A percentile compares a stretch with the other conserved stretches of the same genome.
These are phyloP conservation scores for Globisporangium nagaii DNA, from an alignment of 352 stramenopile genomes.

Conservation along the genomic window DNA sequence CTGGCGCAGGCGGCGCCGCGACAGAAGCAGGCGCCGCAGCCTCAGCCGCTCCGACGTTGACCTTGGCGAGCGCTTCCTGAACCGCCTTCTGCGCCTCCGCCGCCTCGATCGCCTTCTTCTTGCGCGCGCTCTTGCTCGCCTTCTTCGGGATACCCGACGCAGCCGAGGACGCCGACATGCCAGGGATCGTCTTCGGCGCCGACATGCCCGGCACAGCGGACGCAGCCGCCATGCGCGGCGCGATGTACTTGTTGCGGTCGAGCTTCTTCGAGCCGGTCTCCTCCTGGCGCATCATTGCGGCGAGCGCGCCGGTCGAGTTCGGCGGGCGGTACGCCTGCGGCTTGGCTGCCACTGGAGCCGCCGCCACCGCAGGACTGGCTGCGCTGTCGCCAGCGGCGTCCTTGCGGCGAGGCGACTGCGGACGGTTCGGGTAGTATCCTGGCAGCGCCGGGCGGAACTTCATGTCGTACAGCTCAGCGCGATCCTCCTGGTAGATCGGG, in stretches of 20 bases:
- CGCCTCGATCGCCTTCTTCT: slow-evolving; percentile 83
- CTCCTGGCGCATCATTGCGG: slow-evolving; percentile 91
- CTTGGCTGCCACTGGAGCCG: slow-evolving; percentile 46
- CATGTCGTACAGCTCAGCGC: slow-evolving; percentile 82
- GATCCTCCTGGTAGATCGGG: slow-evolving; percentile 82
- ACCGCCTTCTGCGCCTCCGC: slow-evolving; percentile 61
- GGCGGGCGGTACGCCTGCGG: slow-evolving; percentile 84
- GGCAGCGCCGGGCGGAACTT: slow-evolving; percentile 74
- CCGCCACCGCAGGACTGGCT: slow-evolving; percentile 22
- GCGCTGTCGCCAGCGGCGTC: slow-evolving; percentile 25
- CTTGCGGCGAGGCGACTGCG: slow-evolving; percentile 80
- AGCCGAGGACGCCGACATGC: slow-evolving; percentile 43
- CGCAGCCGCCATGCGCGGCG: slow-evolving; percentile 25
- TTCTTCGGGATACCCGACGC: slow-evolving; percentile 37
- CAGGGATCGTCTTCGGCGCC: slow-evolving; percentile 37
- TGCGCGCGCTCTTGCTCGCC: slow-evolving; percentile 69
- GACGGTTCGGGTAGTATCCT: slow-evolving; percentile 85
- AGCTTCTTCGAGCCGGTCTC: slow-evolving; percentile 77
- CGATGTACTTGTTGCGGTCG: slow-evolving; percentile 80
- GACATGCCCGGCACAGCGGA: slow-evolving; percentile 40
- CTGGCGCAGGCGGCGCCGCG: slow-evolving; percentile 6
- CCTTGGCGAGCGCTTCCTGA: slow-evolving; percentile 47
- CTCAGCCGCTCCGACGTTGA: slow-evolving; percentile 13
- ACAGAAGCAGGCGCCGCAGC: slow-evolving; percentile 2
- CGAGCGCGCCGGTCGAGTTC: slow-evolving; percentile 86